Evolutionary conservation across 2,329 filamentous ascomycete genomes (phyloP).

Genomic region (Botrytis cinerea): DNA sequence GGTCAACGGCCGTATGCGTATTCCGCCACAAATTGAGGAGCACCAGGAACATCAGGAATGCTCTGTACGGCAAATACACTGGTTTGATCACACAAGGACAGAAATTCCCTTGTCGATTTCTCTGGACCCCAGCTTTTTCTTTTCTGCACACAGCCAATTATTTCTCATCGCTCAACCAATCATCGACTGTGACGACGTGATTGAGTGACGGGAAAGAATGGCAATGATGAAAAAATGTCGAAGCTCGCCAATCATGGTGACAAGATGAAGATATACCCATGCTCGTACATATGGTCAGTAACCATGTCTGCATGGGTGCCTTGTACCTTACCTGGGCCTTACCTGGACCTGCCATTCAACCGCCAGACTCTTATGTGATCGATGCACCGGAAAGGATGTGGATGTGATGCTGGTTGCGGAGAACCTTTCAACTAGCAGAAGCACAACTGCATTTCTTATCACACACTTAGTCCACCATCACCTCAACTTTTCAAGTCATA

Average conservation of each 20-base stretch:
- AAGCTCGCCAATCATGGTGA: constrained; percentile 13
- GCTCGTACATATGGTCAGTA: neutral
- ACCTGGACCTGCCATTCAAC: constrained; percentile 7
- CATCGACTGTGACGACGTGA: neutral
- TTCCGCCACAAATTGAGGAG: constrained; percentile 1
- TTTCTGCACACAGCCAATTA: neutral
- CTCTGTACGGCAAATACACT: neutral
- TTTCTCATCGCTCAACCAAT: neutral
- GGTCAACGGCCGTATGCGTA: neutral
- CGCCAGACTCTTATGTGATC: constrained; percentile 12
- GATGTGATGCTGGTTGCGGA: constrained; percentile 17
- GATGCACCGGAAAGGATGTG: constrained; percentile 6
- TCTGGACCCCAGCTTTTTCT: constrained; percentile 2
- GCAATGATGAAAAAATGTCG: neutral
- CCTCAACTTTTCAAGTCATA: neutral
- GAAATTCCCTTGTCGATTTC: neutral
- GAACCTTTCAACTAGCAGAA: constrained; percentile 13
- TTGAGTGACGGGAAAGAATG: neutral
- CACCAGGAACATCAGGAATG: neutral
- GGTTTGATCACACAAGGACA: constrained; percentile 1
- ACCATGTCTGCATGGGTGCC: constrained; percentile 13
- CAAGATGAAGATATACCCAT: constrained; percentile 5
- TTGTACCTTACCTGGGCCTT: constrained; percentile 9
- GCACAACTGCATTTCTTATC: constrained; percentile 15
- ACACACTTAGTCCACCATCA: constrained; percentile 14